A percentile compares a stretch with the other conserved stretches of the same genome.
Conservation (phyloP, 345 rosid species). For the Durio zibethinus region DNA sequence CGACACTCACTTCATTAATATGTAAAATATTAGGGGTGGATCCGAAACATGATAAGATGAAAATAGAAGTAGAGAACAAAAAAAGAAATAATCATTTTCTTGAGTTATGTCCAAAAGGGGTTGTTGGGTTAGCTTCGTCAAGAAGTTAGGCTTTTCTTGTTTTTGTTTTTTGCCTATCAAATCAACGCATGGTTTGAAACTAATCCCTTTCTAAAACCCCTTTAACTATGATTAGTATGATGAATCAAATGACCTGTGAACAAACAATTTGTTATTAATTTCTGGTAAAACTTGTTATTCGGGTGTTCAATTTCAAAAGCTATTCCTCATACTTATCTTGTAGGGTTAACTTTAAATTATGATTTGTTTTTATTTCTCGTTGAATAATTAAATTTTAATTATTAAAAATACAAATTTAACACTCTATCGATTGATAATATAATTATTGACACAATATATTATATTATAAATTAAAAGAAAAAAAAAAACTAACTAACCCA, state of each 20-base stretch:
- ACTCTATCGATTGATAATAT: too few species aligned
- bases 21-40: not conserved
- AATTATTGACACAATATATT: too few species aligned
- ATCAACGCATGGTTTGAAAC: conserved; percentile 4
- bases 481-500: not conserved
- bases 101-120: conserved; percentile 18
- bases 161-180: not conserved
- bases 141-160: conserved; percentile 27
- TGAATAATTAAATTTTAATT: too few species aligned
- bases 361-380: not conserved
- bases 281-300: not conserved
- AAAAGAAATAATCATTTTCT: not conserved
- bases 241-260: not conserved
- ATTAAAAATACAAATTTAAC: too few species aligned
- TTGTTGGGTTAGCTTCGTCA: conserved; percentile 39
- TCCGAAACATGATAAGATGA: not conserved
- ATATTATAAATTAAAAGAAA: not conserved
- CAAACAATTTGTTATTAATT: conserved; percentile 8
- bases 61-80: not conserved
- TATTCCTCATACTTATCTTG: not conserved
- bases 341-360: not conserved
- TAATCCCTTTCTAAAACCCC: not conserved
- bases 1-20: not conserved
- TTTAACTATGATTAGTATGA: not conserved
- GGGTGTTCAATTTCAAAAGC: not conserved